A percentile compares a stretch with the other conserved stretches of the same genome.
Conservation (phyloP, 2,329 filamentous ascomycete species). For the Pseudogymnoascus sp. region DNA sequence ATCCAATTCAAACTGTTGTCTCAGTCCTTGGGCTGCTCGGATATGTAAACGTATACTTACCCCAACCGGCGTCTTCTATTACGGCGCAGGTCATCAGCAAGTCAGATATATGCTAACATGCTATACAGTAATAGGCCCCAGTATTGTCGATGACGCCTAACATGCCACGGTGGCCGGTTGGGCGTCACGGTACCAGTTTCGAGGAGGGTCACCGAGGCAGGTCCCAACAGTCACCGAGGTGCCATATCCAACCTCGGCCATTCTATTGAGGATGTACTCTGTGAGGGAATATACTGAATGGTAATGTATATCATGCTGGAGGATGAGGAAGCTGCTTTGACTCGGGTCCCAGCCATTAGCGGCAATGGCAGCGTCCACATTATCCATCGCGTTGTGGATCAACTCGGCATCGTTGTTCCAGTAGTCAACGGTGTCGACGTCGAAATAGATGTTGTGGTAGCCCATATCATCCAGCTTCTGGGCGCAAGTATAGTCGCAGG, state of each 20-base stretch:
- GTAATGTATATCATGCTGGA: constrained; percentile 38
- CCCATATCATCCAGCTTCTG: constrained; percentile 33
- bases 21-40: background rate
- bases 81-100: background rate
- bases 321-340: constrained; percentile 36
- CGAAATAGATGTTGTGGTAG: constrained; percentile 42
- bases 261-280: constrained; percentile 27
- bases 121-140: background rate
- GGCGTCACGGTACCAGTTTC: constrained; percentile 34
- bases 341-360: constrained; percentile 10
- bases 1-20: background rate
- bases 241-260: constrained; percentile 29
- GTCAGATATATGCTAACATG: background rate
- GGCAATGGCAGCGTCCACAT: constrained; percentile 22
- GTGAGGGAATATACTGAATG: constrained; percentile 31
- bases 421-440: constrained; percentile 43
- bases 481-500: constrained; percentile 32
- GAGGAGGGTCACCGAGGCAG: constrained; percentile 36
- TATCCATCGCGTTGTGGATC: constrained; percentile 41
- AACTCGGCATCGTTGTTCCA: constrained; percentile 33
- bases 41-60: background rate
- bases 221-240: constrained; percentile 38
- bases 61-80: background rate
- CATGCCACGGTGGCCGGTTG: background rate
- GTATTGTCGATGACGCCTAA: background rate